Evolutionary conservation across 2,329 filamentous ascomycete genomes (phyloP), one percentile per base, ranked within the genome.

Genomic region (Ophiostoma sp.): DNA sequence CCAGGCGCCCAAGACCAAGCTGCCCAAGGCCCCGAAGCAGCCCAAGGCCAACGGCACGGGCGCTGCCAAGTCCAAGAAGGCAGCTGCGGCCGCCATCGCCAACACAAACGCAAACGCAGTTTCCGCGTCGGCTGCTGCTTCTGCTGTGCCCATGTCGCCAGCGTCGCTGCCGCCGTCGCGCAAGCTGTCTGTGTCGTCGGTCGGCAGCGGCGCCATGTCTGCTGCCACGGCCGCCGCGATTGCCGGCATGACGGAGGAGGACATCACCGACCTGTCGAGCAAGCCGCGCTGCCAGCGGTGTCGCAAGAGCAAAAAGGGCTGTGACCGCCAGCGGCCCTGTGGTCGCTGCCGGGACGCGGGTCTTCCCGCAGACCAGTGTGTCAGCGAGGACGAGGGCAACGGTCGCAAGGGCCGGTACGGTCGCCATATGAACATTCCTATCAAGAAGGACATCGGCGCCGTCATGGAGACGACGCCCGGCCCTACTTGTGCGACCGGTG

Each of bases 221-320:
- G 64, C 69, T 16, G 69, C 65, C 8, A 44, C 62, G 14, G 67
- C 66, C 7, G 65, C 67, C 2, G 65, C 64, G 82, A 83, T 44
- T 8, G 49, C 41, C 41, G 69, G 67, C 11, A 47, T 70, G 9
- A 92, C 93, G 73, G 92, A 97, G 72, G 93, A 97, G 72, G 93
- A 97, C 69, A 83, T 97, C 65, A 95, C 93, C 3, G 94, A 99
- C 74, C 81, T 98, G 27, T 97, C 94, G 0, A 93, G 90, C 73
- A 97, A 98, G 80, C 95, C 95, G 68, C 93, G 95, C 71, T 99
- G 95, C 82, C 95, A 99, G 78, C 90, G 95, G 69, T 99, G 95
- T 83, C 90, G 95, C 75, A 99, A 99, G 86, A 98, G 94, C 81
- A 99, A 99, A 84, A 99, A 99, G 81, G 95, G 95, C 12, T 99